Conservation (phyloP, 345 rosid species). For the Gossypium australe region DNA sequence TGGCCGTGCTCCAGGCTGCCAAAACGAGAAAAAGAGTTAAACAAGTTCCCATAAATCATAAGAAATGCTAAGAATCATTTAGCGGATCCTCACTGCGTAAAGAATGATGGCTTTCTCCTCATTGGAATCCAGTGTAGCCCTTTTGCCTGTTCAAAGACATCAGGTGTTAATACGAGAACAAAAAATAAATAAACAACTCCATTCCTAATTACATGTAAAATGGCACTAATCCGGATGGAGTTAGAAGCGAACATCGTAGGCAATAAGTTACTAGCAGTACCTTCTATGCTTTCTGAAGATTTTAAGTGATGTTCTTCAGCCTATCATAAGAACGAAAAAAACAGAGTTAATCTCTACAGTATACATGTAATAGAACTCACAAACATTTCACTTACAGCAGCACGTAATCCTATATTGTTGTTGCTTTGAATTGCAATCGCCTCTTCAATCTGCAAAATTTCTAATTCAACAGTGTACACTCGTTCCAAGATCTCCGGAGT, state of each 20-base stretch:
- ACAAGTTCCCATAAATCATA: background rate
- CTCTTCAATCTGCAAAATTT: slow-evolving; percentile 85
- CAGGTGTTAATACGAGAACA: slow-evolving; percentile 1
- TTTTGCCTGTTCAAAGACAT: slow-evolving; percentile 44
- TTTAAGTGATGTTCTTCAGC: slow-evolving; percentile 45
- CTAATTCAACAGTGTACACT: slow-evolving; percentile 74
- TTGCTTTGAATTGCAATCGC: slow-evolving; percentile 80
- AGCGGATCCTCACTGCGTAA: slow-evolving; percentile 47
- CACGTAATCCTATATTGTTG: slow-evolving; percentile 38
- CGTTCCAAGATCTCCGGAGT: slow-evolving; percentile 88
- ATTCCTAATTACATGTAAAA: background rate
- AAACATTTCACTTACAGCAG: slow-evolving; percentile 41
- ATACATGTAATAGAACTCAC: slow-evolving; percentile 11
- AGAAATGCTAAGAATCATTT: slow-evolving; percentile 6
- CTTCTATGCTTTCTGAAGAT: slow-evolving; percentile 49
- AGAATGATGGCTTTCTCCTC: slow-evolving; percentile 93
- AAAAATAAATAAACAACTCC: background rate
- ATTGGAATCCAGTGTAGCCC: slow-evolving; percentile 32
- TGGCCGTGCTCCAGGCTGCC: slow-evolving; percentile 64
- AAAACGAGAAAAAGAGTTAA: slow-evolving; percentile 15
- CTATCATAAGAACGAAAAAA: slow-evolving; percentile 31
- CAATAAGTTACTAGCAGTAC: slow-evolving; percentile 29
- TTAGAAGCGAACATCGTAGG: background rate
- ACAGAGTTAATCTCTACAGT: slow-evolving; percentile 9
- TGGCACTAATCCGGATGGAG: background rate